Evolutionary conservation across 371 early-diverging fungal genomes (phyloP), one percentile per base, ranked within the genome.

Genomic region (Mucor lusitanicus): DNA sequence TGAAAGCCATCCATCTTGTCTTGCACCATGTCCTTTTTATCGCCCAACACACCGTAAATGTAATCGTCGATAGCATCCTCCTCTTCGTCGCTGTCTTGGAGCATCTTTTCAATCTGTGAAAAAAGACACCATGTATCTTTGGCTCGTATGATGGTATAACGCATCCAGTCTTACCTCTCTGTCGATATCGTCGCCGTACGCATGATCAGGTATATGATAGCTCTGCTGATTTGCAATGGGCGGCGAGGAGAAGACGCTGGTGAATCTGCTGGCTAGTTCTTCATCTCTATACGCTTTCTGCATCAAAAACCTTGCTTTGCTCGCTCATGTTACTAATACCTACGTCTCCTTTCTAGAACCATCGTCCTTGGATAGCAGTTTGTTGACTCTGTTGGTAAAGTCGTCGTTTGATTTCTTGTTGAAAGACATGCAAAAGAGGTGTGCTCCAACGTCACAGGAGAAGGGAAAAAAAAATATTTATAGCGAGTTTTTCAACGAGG

Each of bases 251-350:
- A 80, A 78, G 1, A 76, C 71, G 0, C 67, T 71, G 15, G 67
- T 67, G 48, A 80, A 80, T 21, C 76, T 59, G 12, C 68, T 39
- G 4, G 66, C 71, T n/a, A 80, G 55, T 56, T 78, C 76, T 9
- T 75, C 71, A 50, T 72, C 76, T 12, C 73, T 72, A 56, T 44
- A 27, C 40, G 17, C 4, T 21, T 30, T 21, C 25, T 6, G 53
- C 23, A 57, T 12, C n/a, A 17, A 15, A 64, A 25, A 55, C 17
- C 40, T n/a, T n/a, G 28, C 17, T 40, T 39, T 53, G 19, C 7
- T 27, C 23, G 9, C 0, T 25, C 0, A 25, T 12, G 12, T n/a
- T n/a, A 2, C 13, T 9, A n/a, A 40, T 23, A 32, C n/a, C 13
- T 42, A 58, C 28, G 55, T 61, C 15, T 55, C 50, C 17, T 61